These are phyloP conservation scores for Polyporus arcularius DNA, from an alignment of 768 basidiomycete species.

Conservation along the genomic window DNA sequence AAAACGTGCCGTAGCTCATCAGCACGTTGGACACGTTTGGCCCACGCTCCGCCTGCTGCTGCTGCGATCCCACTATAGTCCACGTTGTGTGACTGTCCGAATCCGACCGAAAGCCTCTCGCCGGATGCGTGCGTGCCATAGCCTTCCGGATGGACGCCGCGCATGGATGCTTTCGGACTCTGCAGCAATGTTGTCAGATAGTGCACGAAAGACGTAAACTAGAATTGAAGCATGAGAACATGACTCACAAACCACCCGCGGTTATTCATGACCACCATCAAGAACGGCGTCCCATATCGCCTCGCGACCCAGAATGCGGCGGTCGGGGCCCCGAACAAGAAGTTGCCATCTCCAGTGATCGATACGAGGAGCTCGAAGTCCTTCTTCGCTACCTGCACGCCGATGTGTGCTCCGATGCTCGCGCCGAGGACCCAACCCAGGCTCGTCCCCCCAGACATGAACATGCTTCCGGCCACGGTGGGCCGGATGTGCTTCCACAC, in stretches of 20 bases:
- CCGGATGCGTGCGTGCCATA: conserved; percentile 46
- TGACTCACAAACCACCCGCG: conserved; percentile 61
- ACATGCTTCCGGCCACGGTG: conserved; percentile 48
- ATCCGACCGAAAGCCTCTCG: conserved; percentile 58
- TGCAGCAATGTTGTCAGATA: conserved; percentile 18
- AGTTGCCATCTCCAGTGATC: conserved; percentile 73
- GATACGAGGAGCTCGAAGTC: conserved; percentile 55
- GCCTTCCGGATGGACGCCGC: conserved; percentile 61
- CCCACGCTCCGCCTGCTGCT: conserved; percentile 72
- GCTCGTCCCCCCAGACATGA: conserved; percentile 63
- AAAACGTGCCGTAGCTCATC: conserved; percentile 36
- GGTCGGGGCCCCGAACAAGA: conserved; percentile 64
- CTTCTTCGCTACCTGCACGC: conserved; percentile 32
- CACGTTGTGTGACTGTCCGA: conserved; percentile 55
- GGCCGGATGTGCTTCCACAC: conserved; percentile 63
- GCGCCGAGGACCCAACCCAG: conserved; percentile 72
- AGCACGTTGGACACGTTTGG: conserved; percentile 38
- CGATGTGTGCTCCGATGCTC: conserved; percentile 59
- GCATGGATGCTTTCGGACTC: conserved; percentile 66
- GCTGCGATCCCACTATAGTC: conserved; percentile 64
- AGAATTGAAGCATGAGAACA: background rate
- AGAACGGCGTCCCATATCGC: conserved; percentile 61
- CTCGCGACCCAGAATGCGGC: conserved; percentile 75
- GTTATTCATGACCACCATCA: conserved; percentile 72
- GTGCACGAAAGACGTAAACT: background rate